These are phyloP conservation scores for Ascomycota sp. DNA, from an alignment of 2,329 filamentous ascomycete genomes.

Conservation along the genomic window DNA sequence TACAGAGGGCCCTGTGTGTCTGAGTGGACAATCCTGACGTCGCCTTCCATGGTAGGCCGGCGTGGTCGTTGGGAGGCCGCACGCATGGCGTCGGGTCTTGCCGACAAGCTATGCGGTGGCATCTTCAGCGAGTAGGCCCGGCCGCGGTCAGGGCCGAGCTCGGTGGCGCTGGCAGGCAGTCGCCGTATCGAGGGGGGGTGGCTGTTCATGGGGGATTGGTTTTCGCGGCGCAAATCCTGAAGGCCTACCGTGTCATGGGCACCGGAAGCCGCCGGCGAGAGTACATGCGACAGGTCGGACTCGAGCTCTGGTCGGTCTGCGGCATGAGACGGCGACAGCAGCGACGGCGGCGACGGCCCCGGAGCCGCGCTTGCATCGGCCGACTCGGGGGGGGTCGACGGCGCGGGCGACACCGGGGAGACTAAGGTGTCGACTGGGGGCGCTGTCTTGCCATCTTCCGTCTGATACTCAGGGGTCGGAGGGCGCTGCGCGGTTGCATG, in stretches of 20 bases:
- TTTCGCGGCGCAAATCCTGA: conserved; percentile 4
- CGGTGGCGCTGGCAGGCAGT: neutral
- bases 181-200: neutral
- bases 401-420: conserved; percentile 24
- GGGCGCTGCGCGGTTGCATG: conserved; percentile 14
- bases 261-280: conserved; percentile 5
- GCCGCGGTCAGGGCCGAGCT: neutral
- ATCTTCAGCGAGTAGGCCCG: no score
- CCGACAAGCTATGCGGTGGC: conserved; percentile 14
- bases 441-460: conserved; percentile 17
- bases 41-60: conserved; percentile 7
- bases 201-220: neutral
- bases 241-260: no score
- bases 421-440: conserved; percentile 15
- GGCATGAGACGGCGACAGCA: conserved; percentile 3
- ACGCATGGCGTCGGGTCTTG: conserved; percentile 5
- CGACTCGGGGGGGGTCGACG: conserved; percentile 16
- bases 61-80: conserved; percentile 5
- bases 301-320: neutral
- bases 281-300: conserved; percentile 8
- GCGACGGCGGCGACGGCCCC: conserved; percentile 3
- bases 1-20: conserved; percentile 15
- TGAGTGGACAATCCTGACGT: conserved; percentile 13
- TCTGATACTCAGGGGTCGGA: conserved; percentile 28
- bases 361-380: conserved; percentile 3